These are phyloP conservation scores for Aspergillus vadensis DNA, from an alignment of 2,329 filamentous ascomycete species.

Conservation along the genomic window DNA sequence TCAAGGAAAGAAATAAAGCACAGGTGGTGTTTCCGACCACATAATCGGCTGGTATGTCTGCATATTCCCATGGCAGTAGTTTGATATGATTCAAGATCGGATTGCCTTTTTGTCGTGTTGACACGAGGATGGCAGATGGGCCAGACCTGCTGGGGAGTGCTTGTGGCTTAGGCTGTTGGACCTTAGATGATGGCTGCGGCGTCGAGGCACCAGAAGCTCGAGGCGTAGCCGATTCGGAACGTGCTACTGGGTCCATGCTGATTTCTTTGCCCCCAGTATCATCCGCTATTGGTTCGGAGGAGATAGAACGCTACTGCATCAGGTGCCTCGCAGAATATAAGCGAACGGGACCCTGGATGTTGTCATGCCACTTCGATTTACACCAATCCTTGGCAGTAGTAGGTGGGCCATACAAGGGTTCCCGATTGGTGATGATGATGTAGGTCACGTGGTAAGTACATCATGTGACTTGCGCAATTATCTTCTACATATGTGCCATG, in stretches of 20 bases:
- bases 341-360: neutral
- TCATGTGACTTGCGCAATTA: neutral
- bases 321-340: neutral
- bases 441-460: neutral
- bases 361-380: neutral
- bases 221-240: constrained; percentile 34
- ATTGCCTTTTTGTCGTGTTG: constrained; percentile 90
- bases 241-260: constrained; percentile 44
- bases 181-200: constrained; percentile 51
- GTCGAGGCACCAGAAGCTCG: constrained; percentile 53
- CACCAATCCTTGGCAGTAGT: neutral
- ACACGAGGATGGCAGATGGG: constrained; percentile 83
- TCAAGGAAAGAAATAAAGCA: constrained; percentile 88
- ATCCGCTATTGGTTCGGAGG: constrained; percentile 44
- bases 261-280: constrained; percentile 49
- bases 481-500: neutral
- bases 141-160: constrained; percentile 67
- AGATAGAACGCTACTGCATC: neutral
- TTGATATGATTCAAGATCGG: constrained; percentile 83
- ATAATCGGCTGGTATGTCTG: constrained; percentile 94
- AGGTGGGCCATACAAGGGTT: neutral
- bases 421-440: neutral
- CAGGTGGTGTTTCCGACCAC: constrained; percentile 84
- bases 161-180: constrained; percentile 88
- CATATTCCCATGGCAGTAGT: constrained; percentile 90